Base-by-base conservation (phyloP, 768 basidiomycete species). In the Xerocomus potaroensis region DNA sequence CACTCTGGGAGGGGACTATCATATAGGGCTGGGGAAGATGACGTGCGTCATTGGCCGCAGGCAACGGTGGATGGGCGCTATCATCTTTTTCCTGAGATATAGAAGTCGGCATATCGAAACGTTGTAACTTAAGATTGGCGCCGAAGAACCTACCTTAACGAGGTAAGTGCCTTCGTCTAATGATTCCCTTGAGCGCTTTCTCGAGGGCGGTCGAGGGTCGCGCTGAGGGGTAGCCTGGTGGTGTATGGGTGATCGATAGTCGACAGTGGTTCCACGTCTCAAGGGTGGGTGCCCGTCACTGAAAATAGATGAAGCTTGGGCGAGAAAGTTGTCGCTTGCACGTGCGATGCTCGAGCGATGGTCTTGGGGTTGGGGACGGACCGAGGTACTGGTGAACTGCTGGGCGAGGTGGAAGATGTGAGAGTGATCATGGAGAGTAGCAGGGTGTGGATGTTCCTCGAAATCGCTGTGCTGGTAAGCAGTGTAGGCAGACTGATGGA, bases 131-230 rank as follows among this genome's bases (percentile, higher is more conserved):
- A 57, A 62, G 57, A 59, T 64, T 56, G 52, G 53, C 58, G 64
- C 66, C 49, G 50, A 41, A 23, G 38, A 34, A 56, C 60, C 53
- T 50, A 66, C 66, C 64, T 66, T 64, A 55, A 66, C 55, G 33
- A 22, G 58, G 49, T 50, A 67, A 56, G 35, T 50, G 36, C 40
- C 48, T 12, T 60, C 60, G 21, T 62, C 66, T 49, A 64, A 49
- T 32, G 45, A 41, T 41, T 68, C 66, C 33, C 60, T 64, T 11
- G 64, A 66, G 29, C 64, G 64, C 55, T 66, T 66, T 36, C 62
- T 68, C 1, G 66, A 56, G 14, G 62, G 61, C 15, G 59, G 50
- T 35, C 48, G 62, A 45, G 50, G 5, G 35, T 51, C 51, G 32
- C 41, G 54, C 29, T 51, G 51, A 34, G 58, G 49, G 38, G 30